phyloP scores from a whole-genome alignment of 1,139 yeast species.

The Suhomyces guaymorum region DNA sequence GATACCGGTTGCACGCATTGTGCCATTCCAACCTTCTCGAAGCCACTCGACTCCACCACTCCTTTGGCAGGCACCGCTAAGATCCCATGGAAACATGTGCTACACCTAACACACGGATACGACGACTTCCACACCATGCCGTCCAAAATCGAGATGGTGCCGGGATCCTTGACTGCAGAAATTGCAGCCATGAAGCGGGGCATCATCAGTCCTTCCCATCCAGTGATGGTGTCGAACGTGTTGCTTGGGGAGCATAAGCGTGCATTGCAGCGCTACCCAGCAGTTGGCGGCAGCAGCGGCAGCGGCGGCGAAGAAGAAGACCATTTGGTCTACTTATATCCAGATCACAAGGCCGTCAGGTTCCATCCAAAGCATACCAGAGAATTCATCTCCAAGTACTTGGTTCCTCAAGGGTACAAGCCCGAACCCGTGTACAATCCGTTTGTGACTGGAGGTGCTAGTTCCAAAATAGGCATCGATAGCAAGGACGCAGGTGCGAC shows the following conservation, averaged over 20 bases:
- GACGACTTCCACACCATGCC: slow-evolving; percentile 50
- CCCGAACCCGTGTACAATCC: slow-evolving; percentile 33
- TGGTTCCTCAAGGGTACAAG: slow-evolving; percentile 32
- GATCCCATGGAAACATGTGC: slow-evolving; percentile 54
- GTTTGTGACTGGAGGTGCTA: no score
- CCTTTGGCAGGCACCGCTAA: slow-evolving; percentile 51
- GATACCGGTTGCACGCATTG: slow-evolving; percentile 70
- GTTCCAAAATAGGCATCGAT: no score
- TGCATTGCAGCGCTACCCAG: slow-evolving; percentile 1
- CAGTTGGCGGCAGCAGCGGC: no score
- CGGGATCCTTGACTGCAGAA: slow-evolving; percentile 42
- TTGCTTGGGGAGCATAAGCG: slow-evolving; percentile 11
- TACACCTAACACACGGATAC: slow-evolving; percentile 48
- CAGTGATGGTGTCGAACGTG: slow-evolving; percentile 53
- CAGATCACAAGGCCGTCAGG: slow-evolving; percentile 49
- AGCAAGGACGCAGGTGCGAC: no score
- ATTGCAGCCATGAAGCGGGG: slow-evolving; percentile 31
- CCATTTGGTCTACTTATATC: slow-evolving; percentile 49
- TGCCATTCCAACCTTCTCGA: slow-evolving; percentile 40
- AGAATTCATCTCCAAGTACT: slow-evolving; percentile 44
- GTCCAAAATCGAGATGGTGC: slow-evolving; percentile 52
- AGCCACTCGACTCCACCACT: slow-evolving; percentile 41
- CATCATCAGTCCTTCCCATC: slow-evolving; percentile 44
- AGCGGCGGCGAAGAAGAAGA: no score
- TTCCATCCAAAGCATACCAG: slow-evolving; percentile 33